These are phyloP conservation scores for Amanita phalloides DNA, from an alignment of 768 basidiomycete genomes.

Conservation along the genomic window DNA sequence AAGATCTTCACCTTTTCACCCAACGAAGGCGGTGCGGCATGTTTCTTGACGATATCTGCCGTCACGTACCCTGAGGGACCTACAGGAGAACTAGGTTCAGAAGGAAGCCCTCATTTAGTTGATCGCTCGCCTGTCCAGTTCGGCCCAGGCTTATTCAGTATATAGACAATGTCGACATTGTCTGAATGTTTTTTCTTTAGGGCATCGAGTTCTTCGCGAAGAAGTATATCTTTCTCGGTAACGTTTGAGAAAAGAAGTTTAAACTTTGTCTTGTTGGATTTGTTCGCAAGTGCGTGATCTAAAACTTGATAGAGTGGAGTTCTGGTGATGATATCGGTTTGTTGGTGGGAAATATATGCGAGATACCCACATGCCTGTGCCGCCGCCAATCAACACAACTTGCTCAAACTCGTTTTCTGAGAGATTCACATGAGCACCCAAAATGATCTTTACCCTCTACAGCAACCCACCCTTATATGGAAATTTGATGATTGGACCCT, in stretches of 20 bases:
- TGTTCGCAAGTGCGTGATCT: conserved; percentile 58
- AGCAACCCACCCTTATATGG: conserved; percentile 58
- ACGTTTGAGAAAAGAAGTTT: conserved; percentile 89
- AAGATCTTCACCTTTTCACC: conserved; percentile 82
- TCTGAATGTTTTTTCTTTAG: conserved; percentile 60
- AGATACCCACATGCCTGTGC: conserved; percentile 72
- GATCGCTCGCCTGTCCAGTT: conserved; percentile 43
- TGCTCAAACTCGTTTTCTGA: conserved; percentile 76
- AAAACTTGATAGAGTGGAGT: conserved; percentile 82
- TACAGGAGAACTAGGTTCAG: conserved; percentile 11
- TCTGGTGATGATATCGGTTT: conserved; percentile 22
- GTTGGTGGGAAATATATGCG: neutral
- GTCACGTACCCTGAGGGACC: conserved; percentile 70
- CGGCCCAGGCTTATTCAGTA: conserved; percentile 64
- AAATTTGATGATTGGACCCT: conserved; percentile 88
- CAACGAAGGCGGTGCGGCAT: conserved; percentile 52
- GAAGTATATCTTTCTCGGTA: conserved; percentile 82
- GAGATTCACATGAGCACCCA: neutral
- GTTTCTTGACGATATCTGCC: conserved; percentile 59
- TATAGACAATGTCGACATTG: conserved; percentile 75
- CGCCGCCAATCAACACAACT: conserved; percentile 86
- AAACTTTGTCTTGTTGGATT: conserved; percentile 86
- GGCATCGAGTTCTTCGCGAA: conserved; percentile 66
- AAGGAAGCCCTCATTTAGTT: neutral
- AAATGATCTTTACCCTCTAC: neutral